Conservation (phyloP, 2,329 filamentous ascomycete species). For the Dactylella cylindrospora region DNA sequence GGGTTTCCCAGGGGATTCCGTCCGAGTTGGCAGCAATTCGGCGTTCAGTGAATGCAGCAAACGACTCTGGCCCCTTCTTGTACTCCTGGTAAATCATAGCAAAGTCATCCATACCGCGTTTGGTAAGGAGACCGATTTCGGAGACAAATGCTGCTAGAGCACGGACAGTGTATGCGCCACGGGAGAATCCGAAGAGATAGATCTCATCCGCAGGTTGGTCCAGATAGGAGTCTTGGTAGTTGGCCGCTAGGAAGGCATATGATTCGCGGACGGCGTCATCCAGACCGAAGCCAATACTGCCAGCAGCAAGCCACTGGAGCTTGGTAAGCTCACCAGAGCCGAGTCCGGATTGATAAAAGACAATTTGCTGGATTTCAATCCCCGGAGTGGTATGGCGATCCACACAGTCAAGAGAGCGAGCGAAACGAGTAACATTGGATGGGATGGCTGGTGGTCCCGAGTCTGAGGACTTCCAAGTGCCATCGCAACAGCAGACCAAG, state of each 20-base stretch:
- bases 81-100: slow-evolving; percentile 60
- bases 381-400: slow-evolving; percentile 54
- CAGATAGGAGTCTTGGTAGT: slow-evolving; percentile 48
- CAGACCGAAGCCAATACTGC: slow-evolving; percentile 49
- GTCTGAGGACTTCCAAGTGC: slow-evolving; percentile 48
- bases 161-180: slow-evolving; percentile 53
- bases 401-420: slow-evolving; percentile 44
- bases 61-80: slow-evolving; percentile 38
- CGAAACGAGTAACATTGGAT: slow-evolving; percentile 47
- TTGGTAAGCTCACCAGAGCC: slow-evolving; percentile 49
- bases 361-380: slow-evolving; percentile 54
- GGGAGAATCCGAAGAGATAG: slow-evolving; percentile 52
- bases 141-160: slow-evolving; percentile 49
- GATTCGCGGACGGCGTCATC: slow-evolving; percentile 51
- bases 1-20: slow-evolving; percentile 39
- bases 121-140: slow-evolving; percentile 46
- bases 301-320: slow-evolving; percentile 47
- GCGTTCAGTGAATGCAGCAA: slow-evolving; percentile 20
- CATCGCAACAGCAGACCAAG: slow-evolving; percentile 52
- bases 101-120: slow-evolving; percentile 59
- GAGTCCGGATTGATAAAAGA: slow-evolving; percentile 53
- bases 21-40: slow-evolving; percentile 22
- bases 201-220: slow-evolving; percentile 52
- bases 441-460: slow-evolving; percentile 44
- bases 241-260: slow-evolving; percentile 53